phyloP scores from a whole-genome alignment of 2,329 filamentous ascomycete species.

The Epichloe hybrida region DNA sequence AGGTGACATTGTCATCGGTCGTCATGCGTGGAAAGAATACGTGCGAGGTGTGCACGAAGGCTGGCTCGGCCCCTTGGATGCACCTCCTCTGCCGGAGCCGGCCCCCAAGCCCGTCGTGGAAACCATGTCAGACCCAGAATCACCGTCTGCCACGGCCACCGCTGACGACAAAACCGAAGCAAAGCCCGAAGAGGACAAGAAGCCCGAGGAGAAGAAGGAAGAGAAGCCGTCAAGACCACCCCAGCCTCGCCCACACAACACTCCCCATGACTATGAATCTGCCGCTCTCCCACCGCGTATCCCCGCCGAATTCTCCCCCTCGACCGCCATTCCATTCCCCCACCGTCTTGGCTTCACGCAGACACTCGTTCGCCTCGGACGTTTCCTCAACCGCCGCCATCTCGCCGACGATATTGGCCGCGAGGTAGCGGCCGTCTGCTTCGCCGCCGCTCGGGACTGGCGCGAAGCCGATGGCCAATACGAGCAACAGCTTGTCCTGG shows the following conservation, averaged over 20 bases:
- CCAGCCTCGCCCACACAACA: constrained; percentile 63
- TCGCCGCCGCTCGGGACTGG: constrained; percentile 44
- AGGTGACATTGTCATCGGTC: constrained; percentile 79
- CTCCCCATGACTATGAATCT: constrained; percentile 54
- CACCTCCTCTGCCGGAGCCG: constrained; percentile 31
- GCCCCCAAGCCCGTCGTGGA: constrained; percentile 11
- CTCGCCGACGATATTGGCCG: constrained; percentile 83
- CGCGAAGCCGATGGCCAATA: constrained; percentile 24
- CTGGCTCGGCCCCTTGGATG: constrained; percentile 75
- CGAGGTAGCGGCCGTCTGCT: constrained; percentile 73
- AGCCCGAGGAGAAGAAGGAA: constrained; percentile 27
- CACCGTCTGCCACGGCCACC: constrained; percentile 7
- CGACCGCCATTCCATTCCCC: constrained; percentile 61
- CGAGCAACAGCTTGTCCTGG: constrained; percentile 42
- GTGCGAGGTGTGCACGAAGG: constrained; percentile 86
- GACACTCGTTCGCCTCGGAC: constrained; percentile 72
- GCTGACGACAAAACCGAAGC: constrained; percentile 11
- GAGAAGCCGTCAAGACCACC: constrained; percentile 43
- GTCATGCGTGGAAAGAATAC: constrained; percentile 97
- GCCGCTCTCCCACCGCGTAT: constrained; percentile 50
- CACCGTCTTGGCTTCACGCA: constrained; percentile 88
- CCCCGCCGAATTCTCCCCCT: constrained; percentile 60
- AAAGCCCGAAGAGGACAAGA: constrained; percentile 26
- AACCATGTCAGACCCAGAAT: constrained; percentile 8
- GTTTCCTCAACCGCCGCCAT: constrained; percentile 72